A percentile compares a stretch with the other conserved stretches of the same genome.
Conservation (phyloP, 2,329 filamentous ascomycete species). For the Pyrenophora graminea region DNA sequence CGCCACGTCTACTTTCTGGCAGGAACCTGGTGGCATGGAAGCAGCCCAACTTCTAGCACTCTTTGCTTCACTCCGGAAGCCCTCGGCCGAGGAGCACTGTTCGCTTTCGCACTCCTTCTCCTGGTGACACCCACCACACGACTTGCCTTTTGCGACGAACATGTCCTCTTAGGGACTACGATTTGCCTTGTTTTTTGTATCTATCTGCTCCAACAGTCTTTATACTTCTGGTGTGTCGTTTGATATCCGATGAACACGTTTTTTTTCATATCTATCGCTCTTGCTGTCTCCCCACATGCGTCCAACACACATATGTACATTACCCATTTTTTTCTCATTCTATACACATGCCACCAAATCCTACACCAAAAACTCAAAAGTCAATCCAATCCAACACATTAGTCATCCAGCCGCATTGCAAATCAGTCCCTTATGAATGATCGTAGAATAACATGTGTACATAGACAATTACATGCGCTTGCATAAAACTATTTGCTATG, state of each 20-base stretch:
- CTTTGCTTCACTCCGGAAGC: slow-evolving; percentile 39
- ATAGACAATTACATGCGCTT: too few species aligned
- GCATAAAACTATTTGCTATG: too few species aligned
- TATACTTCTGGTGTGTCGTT: background rate
- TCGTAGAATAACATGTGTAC: too few species aligned
- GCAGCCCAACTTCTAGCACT: slow-evolving; percentile 38
- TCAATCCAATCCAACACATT: background rate
- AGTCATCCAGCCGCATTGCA: too few species aligned
- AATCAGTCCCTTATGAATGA: too few species aligned
- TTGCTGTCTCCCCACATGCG: background rate
- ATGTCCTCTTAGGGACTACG: too few species aligned
- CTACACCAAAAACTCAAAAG: background rate
- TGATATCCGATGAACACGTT: background rate
- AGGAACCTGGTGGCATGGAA: slow-evolving; percentile 39
- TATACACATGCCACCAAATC: background rate
- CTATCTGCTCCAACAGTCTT: background rate
- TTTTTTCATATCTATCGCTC: background rate
- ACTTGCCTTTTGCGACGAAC: background rate
- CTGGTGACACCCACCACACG: slow-evolving; percentile 28
- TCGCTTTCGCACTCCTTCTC: slow-evolving; percentile 38
- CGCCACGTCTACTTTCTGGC: slow-evolving; percentile 37
- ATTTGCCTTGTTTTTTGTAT: too few species aligned
- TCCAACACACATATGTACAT: background rate
- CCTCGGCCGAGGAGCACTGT: slow-evolving; percentile 19
- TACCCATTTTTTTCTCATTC: background rate